Evolutionary conservation across 495 filamentous ascomycete genomes (phyloP), one percentile per base, ranked within the genome.

Genomic region (Penicillium maclennaniae): DNA sequence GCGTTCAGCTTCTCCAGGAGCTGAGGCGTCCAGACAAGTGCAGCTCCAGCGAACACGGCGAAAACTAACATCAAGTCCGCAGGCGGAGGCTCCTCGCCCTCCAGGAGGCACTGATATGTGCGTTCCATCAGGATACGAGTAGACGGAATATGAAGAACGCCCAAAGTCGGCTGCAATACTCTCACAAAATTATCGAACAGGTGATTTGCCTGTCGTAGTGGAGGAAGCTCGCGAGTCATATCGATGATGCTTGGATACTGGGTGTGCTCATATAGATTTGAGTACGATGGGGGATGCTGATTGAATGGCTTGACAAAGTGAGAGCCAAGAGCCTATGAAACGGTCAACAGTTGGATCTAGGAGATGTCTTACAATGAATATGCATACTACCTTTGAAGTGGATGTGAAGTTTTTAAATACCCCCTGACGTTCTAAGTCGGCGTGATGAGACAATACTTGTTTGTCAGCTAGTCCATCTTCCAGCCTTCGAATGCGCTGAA

Each of bases 121-220:
- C 54, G 37, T 21, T 70, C 61, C 45, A 68, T 59, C 4, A 62
- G 34, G 4, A 6, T 15, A 20, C 53, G 49, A 0, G 55, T 55
- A 9, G 60, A 63, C 10, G 67, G 67, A n/a, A 68, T 56, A 51
- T 68, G 67, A 8, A 68, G 49, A 8, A 68, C 47, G 8, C 61
- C 54, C 7, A 65, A 50, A 9, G 55, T 59, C 15, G 64, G 60
- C 9, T 62, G 61, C n/a, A 64, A n/a, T 15, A 47, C 50, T 6
- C 19, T 39, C 17, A 51, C 59, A 42, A 67, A 67, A 41, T 67
- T 64, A 7, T 55, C 37, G 28, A 69, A 61, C 14, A 69, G 23
- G 12, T 55, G 43, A 27, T 51, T 54, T 5, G 64, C 67, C 31
- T 69, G 53, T 15, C 39, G 43, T 14, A 62, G 37, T 7, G 67